A percentile compares a stretch with the other conserved stretches of the same genome.
Conservation (phyloP, 306 rosid species). For the Castanospermum australe region DNA sequence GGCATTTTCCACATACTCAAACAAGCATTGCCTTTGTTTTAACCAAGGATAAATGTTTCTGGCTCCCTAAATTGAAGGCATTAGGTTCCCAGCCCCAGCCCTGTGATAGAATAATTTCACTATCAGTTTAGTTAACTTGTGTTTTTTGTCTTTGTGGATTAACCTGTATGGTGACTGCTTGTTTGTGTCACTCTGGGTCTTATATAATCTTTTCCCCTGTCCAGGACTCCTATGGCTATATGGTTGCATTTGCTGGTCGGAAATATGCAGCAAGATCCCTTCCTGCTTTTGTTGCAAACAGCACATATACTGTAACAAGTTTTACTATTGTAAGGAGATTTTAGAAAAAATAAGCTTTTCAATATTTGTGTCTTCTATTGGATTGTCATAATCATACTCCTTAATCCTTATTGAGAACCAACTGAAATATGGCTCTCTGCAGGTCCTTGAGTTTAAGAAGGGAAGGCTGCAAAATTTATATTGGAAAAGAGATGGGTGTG, state of each 20-base stretch:
- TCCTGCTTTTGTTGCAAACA: constrained; percentile 57
- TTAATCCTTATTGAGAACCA: not conserved
- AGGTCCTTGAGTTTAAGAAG: constrained; percentile 86
- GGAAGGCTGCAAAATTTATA: constrained; percentile 86
- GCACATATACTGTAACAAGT: constrained; percentile 70
- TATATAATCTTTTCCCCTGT: constrained; percentile 28
- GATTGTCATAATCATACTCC: not conserved
- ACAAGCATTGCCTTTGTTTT: not conserved
- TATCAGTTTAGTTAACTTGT: constrained; percentile 3
- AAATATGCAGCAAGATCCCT: constrained; percentile 68
- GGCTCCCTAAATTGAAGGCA: not conserved
- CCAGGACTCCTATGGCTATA: constrained; percentile 69
- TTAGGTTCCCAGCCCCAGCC: not conserved
- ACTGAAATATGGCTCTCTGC: constrained; percentile 19
- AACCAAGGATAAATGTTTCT: not conserved
- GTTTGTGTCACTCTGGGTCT: constrained; percentile 23
- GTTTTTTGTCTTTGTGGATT: not conserved
- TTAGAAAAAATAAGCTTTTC: not conserved
- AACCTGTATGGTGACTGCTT: not conserved
- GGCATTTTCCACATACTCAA: too few species aligned
- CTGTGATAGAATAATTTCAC: constrained; percentile 4
- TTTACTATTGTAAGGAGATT: constrained; percentile 77
- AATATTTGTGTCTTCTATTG: not conserved
- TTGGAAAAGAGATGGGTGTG: constrained; percentile 90
- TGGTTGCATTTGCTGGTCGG: constrained; percentile 91